Conservation (phyloP, 2,329 filamentous ascomycete species). For the Macrophomina tecta region DNA sequence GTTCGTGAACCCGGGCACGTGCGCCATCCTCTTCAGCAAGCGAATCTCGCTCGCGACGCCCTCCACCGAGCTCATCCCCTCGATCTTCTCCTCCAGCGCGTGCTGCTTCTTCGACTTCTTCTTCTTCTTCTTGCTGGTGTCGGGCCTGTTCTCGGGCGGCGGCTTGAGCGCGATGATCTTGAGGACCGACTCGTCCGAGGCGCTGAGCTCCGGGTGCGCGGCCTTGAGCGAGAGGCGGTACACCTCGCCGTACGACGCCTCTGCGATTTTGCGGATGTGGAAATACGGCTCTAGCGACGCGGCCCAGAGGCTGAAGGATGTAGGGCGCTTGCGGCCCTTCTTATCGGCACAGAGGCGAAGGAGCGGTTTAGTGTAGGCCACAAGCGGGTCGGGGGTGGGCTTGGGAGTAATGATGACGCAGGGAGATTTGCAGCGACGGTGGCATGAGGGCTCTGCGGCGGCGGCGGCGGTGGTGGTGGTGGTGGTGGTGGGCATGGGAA, state of each 20-base stretch:
- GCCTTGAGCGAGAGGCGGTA: slow-evolving; percentile 59
- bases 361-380: slow-evolving; percentile 35
- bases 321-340: slow-evolving; percentile 30
- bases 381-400: not conserved
- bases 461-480: not conserved
- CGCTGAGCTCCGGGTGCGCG: slow-evolving; percentile 35
- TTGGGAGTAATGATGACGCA: not conserved
- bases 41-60: slow-evolving; percentile 55
- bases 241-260: slow-evolving; percentile 71
- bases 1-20: slow-evolving; percentile 67
- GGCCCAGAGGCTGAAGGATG: slow-evolving; percentile 51
- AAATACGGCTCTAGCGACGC: slow-evolving; percentile 51
- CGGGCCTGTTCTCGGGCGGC: slow-evolving; percentile 27
- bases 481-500: not conserved
- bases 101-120: slow-evolving; percentile 32
- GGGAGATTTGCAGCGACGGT: not conserved
- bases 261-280: slow-evolving; percentile 65
- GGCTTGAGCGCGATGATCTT: slow-evolving; percentile 52
- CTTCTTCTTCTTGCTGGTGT: not conserved
- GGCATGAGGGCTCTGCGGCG: not conserved
- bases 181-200: slow-evolving; percentile 52
- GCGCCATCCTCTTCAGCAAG: slow-evolving; percentile 63
- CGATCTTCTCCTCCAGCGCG: slow-evolving; percentile 45
- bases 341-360: slow-evolving; percentile 39
- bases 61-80: slow-evolving; percentile 50